Percentiles rank a stretch among this genome's conserved stretches.
Conservation (phyloP, 2,329 filamentous ascomycete genomes). For the Fusarium bactridioides region DNA sequence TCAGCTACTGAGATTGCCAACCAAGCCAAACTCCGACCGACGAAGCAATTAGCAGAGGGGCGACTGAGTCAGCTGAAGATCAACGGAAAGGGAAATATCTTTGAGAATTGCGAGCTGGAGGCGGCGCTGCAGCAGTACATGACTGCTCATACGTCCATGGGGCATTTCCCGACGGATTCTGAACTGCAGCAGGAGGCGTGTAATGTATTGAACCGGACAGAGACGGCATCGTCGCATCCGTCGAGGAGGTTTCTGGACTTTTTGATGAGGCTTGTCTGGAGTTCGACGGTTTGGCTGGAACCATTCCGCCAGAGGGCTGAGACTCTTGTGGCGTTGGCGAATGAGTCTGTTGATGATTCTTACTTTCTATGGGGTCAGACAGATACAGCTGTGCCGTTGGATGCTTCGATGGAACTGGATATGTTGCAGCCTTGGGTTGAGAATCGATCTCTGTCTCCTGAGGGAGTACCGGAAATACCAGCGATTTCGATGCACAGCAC, state of each 20-base stretch:
- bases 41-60: constrained; percentile 20
- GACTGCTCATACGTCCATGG: constrained; percentile 10
- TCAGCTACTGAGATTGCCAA: constrained; percentile 20
- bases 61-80: constrained; percentile 28
- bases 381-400: background rate
- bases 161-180: constrained; percentile 20
- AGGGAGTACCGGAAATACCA: constrained; percentile 1
- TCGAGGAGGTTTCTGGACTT: constrained; percentile 26
- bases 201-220: background rate
- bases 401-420: constrained; percentile 15
- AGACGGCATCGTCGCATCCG: constrained; percentile 1
- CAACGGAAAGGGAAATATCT: constrained; percentile 30
- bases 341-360: constrained; percentile 1
- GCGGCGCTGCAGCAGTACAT: constrained; percentile 21
- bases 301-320: constrained; percentile 16
- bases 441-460: constrained; percentile 16
- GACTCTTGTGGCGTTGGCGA: background rate
- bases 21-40: constrained; percentile 20
- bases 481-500: constrained; percentile 1
- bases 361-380: constrained; percentile 9
- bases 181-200: constrained; percentile 31
- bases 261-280: constrained; percentile 25
- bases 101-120: constrained; percentile 32
- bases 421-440: constrained; percentile 22
- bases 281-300: constrained; percentile 20